Evolutionary conservation across 352 stramenopile genomes (phyloP), one percentile per base, ranked within the genome.

Genomic region (Pythium brachiatum): DNA sequence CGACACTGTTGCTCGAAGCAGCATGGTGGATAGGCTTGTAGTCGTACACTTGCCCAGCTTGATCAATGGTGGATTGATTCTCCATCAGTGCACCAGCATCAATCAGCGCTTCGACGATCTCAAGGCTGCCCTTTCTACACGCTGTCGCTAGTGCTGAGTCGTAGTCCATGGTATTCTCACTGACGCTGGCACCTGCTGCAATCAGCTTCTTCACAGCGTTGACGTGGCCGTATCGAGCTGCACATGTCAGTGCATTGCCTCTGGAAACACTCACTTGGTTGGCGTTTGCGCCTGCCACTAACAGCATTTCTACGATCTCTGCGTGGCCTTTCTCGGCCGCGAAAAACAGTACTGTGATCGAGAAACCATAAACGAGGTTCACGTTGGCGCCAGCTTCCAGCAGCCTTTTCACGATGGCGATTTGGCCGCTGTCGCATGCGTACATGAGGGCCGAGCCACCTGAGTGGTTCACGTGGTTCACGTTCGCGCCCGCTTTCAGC

Each of bases 11-110:
- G 26, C 67, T 67, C 39, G 78, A 79, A 3, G 75, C 75, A 4
- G 75, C 73, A 15, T 76, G 21, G 21, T 81, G 75, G 23, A 83
- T 31, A 4, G 69, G 57, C 18, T 68, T 76, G 13, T 68, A 73
- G 34, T 48, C 53, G 18, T 20, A 67, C 65, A 53, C n/a, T n/a
- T n/a, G 31, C 31, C 8, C 31, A 9, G 31, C 31, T 38, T 8
- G 8, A 12, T 38, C 31, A 7, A 12, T 12, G 31, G 75, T 63
- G 32, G 57, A 59, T 5, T 78, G 58, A 8, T 78, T 38, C 26
- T 75, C 53, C 12, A 56, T 57, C 0, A 57, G 25, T 1, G 74
- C 79, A 0, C 52, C 72, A n/a, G 72, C 65, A 7, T 65, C 52
- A 52, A 83, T 62, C 7, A 21, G 15, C 31, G 31, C 31, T 38